Conservation (phyloP, 352 stramenopile species). For the Phytophthora tubulina region DNA sequence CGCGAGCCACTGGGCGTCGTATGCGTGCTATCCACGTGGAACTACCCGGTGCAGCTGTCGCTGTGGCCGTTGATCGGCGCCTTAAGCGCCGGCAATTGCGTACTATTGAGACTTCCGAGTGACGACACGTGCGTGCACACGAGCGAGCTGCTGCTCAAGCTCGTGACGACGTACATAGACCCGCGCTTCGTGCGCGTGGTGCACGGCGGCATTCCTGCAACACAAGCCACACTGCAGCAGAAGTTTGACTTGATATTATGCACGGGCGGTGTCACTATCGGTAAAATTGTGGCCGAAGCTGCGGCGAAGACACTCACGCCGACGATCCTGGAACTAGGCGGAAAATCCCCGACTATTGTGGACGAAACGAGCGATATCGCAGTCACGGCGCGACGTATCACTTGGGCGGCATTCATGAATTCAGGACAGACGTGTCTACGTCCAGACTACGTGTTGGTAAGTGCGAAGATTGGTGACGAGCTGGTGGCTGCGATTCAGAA, state of each 20-base stretch:
- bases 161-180: slow-evolving; percentile 74
- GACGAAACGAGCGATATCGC: slow-evolving; percentile 69
- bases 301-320: slow-evolving; percentile 95
- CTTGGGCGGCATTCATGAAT: slow-evolving; percentile 92
- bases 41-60: slow-evolving; percentile 88
- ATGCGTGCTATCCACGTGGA: slow-evolving; percentile 91
- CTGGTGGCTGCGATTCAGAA: slow-evolving; percentile 58
- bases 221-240: slow-evolving; percentile 75
- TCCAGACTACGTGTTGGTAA: slow-evolving; percentile 94
- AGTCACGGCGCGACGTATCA: slow-evolving; percentile 79
- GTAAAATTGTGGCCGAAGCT: slow-evolving; percentile 89
- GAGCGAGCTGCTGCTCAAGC: slow-evolving; percentile 52
- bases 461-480: slow-evolving; percentile 69
- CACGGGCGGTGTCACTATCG: slow-evolving; percentile 76
- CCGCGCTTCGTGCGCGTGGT: slow-evolving; percentile 77
- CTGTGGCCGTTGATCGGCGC: slow-evolving; percentile 83
- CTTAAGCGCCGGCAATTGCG: slow-evolving; percentile 92
- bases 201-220: slow-evolving; percentile 73
- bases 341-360: slow-evolving; percentile 91
- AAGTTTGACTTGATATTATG: slow-evolving; percentile 84
- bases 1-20: slow-evolving; percentile 85
- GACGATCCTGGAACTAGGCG: slow-evolving; percentile 94
- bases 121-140: slow-evolving; percentile 74
- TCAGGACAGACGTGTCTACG: slow-evolving; percentile 95
- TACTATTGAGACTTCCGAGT: slow-evolving; percentile 90